These are phyloP conservation scores for Russula olivacea DNA, from an alignment of 768 basidiomycete genomes.

Conservation along the genomic window DNA sequence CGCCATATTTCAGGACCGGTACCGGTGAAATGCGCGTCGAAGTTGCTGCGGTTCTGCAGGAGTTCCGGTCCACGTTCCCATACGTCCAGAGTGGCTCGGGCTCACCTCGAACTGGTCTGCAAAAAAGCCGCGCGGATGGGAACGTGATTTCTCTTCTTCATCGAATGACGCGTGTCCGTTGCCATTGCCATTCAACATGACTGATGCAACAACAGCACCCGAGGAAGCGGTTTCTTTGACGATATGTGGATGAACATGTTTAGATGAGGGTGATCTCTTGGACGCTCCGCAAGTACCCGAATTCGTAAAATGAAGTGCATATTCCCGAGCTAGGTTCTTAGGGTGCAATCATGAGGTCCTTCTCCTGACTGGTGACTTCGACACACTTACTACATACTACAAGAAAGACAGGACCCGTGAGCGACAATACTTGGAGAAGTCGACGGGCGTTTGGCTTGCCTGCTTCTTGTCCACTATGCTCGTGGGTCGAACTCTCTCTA, in stretches of 20 bases:
- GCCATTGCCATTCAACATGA: slow-evolving; percentile 30
- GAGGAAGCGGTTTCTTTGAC: slow-evolving; percentile 41
- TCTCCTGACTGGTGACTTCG: not conserved
- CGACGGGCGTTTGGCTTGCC: slow-evolving; percentile 37
- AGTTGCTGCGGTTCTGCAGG: slow-evolving; percentile 78
- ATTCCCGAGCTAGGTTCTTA: slow-evolving; percentile 82
- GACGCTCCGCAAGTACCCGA: slow-evolving; percentile 29
- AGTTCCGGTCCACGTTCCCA: not conserved
- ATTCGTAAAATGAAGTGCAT: slow-evolving; percentile 68
- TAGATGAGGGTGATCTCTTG: not conserved
- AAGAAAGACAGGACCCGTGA: slow-evolving; percentile 18
- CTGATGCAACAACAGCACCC: slow-evolving; percentile 49
- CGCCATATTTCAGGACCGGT: slow-evolving; percentile 96
- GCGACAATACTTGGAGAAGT: slow-evolving; percentile 22
- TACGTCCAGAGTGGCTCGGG: not conserved
- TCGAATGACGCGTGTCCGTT: slow-evolving; percentile 29
- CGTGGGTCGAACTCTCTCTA: slow-evolving; percentile 85
- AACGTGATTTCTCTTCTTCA: slow-evolving; percentile 41
- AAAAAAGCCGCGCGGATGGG: slow-evolving; percentile 76
- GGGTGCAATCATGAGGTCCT: not conserved
- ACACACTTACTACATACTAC: slow-evolving; percentile 35
- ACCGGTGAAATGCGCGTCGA: slow-evolving; percentile 78
- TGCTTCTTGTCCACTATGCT: slow-evolving; percentile 98
- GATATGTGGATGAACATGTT: slow-evolving; percentile 19
- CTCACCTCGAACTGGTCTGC: slow-evolving; percentile 90